Evolutionary conservation across 371 early-diverging fungal genomes (phyloP).

Genomic region (Saksenaea oblongispora): DNA sequence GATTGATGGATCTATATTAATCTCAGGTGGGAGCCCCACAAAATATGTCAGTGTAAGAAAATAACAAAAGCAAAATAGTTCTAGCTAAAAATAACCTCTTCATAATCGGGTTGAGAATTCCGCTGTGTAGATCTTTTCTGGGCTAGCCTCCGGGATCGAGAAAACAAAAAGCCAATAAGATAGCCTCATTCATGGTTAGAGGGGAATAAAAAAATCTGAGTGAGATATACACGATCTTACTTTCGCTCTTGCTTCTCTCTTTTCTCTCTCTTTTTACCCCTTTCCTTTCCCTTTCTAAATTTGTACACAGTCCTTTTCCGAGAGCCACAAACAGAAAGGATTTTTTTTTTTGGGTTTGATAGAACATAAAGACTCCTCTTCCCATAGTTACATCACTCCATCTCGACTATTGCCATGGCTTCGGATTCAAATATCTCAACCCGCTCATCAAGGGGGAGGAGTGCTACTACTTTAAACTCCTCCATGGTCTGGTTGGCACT

Average conservation of each 20-base stretch:
- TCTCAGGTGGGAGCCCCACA: background rate
- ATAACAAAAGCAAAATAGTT: background rate
- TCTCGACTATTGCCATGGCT: constrained; percentile 16
- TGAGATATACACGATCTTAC: background rate
- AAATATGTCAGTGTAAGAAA: background rate
- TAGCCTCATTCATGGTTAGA: background rate
- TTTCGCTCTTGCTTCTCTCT: background rate
- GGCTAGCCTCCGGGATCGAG: constrained; percentile 1
- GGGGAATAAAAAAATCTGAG: background rate
- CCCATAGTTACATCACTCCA: background rate
- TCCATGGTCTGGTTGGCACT: constrained; percentile 65
- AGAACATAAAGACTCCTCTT: constrained; percentile 5
- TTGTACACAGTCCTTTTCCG: background rate
- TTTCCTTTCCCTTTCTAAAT: constrained; percentile 2
- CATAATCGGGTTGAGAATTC: constrained; percentile 1
- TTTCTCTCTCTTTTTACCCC: background rate
- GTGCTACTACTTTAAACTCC: constrained; percentile 28
- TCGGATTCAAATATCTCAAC: constrained; percentile 15
- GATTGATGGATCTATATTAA: too few relatives aligned
- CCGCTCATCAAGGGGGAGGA: constrained; percentile 1
- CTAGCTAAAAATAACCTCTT: background rate
- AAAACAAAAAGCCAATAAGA: background rate
- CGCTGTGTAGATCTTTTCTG: constrained; percentile 1
- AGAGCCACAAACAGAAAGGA: background rate
- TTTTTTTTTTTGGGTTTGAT: background rate